Evolutionary conservation across 2,329 filamentous ascomycete genomes (phyloP).

Genomic region (Curvularia sp.): DNA sequence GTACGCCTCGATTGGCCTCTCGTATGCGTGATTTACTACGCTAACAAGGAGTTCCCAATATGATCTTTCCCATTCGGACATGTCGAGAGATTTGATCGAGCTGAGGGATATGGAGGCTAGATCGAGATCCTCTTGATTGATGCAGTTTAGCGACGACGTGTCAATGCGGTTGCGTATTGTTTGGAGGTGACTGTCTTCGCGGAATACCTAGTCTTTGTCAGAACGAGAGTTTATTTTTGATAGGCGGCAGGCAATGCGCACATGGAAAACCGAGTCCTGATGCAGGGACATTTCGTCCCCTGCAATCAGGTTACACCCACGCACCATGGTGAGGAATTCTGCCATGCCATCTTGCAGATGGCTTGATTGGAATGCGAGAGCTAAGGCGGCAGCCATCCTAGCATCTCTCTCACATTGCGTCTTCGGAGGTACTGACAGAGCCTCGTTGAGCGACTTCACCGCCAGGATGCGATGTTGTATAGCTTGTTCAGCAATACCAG

Average conservation of each 20-base stretch:
- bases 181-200: conserved; percentile 43
- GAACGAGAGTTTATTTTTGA: not conserved
- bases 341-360: conserved; percentile 49
- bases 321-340: conserved; percentile 50
- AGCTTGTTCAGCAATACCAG: conserved; percentile 63
- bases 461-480: conserved; percentile 71
- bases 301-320: conserved; percentile 49
- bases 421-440: conserved; percentile 46
- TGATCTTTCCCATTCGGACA: conserved; percentile 38
- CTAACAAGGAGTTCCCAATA: conserved; percentile 39
- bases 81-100: conserved; percentile 34
- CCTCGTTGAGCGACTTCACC: conserved; percentile 58
- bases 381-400: conserved; percentile 48
- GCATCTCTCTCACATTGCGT: conserved; percentile 46
- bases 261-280: conserved; percentile 41
- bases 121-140: conserved; percentile 42
- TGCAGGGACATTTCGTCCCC: conserved; percentile 30
- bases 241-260: conserved; percentile 16
- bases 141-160: conserved; percentile 21
- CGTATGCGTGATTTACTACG: conserved; percentile 41
- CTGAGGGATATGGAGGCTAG: conserved; percentile 41
- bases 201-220: conserved; percentile 31
- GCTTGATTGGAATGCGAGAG: conserved; percentile 50
- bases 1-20: conserved; percentile 49
- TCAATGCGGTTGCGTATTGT: conserved; percentile 41